These are phyloP conservation scores for Salix arbutifolia DNA, from an alignment of 345 rosid species.

Conservation along the genomic window DNA sequence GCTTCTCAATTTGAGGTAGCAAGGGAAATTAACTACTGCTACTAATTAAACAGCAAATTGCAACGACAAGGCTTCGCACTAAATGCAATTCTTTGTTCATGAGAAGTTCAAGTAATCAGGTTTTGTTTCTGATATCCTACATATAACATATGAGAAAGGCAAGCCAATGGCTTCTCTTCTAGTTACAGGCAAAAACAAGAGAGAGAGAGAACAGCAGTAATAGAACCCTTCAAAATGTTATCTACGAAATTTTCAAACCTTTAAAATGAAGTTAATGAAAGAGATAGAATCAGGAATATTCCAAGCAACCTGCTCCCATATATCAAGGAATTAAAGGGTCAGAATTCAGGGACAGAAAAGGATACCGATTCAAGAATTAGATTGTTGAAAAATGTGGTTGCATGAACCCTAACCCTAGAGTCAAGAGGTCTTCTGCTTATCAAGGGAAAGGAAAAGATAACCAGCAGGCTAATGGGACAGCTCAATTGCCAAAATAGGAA, in stretches of 20 bases:
- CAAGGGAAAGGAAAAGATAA: background rate
- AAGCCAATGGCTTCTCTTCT: background rate
- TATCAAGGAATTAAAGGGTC: background rate
- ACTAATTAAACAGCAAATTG: background rate
- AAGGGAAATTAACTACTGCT: background rate
- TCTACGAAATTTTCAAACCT: background rate
- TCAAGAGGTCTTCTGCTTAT: background rate
- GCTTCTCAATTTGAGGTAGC: background rate
- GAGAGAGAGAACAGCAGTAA: background rate
- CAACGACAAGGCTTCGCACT: background rate
- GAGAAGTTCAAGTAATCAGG: background rate
- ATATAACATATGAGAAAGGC: background rate
- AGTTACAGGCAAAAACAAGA: background rate
- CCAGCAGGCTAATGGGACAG: background rate
- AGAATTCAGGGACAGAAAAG: background rate
- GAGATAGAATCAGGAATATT: background rate
- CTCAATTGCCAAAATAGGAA: background rate
- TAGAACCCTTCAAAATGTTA: background rate
- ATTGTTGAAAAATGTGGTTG: background rate
- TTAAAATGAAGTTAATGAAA: background rate
- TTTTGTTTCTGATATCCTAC: background rate
- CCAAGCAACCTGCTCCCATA: background rate
- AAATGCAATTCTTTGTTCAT: background rate
- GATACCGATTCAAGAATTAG: background rate
- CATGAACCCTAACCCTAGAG: slow-evolving; percentile 37